A percentile compares a stretch with the other conserved stretches of the same genome.
Evolutionary conservation across 2,329 filamentous ascomycete species (phyloP).

Genomic region (Fusarium odoratissimum): DNA sequence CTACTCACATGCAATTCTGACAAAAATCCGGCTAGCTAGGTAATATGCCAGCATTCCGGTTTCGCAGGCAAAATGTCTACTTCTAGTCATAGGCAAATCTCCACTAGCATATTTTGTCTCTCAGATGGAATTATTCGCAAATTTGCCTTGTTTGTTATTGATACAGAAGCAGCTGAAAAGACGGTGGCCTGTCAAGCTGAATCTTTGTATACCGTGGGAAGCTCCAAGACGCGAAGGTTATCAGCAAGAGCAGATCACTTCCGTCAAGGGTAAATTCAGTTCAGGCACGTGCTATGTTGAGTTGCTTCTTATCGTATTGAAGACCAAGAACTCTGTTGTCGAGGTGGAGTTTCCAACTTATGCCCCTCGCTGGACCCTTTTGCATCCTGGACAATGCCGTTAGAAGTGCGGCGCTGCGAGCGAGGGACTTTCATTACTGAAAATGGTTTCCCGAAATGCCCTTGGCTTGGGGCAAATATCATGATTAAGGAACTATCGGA

Average conservation of each 20-base stretch:
- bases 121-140: neutral
- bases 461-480: neutral
- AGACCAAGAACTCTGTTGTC: neutral
- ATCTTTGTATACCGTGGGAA: neutral
- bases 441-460: neutral
- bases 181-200: neutral
- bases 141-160: neutral
- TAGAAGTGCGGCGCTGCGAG: neutral
- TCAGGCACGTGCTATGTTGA: neutral
- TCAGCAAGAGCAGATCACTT: neutral
- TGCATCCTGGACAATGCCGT: neutral
- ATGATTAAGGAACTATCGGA: neutral
- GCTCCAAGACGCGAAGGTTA: neutral
- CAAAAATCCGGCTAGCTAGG: neutral
- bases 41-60: slow-evolving; percentile 34
- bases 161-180: neutral
- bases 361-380: neutral
- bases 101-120: neutral
- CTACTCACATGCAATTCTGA: neutral
- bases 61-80: neutral
- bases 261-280: neutral
- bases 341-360: neutral
- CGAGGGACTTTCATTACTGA: slow-evolving; percentile 16
- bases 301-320: neutral
- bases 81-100: neutral